Percentiles rank a stretch among this genome's conserved stretches.
These are phyloP conservation scores for Populus hybrid DNA, from an alignment of 441 rosid species.

Conservation along the genomic window DNA sequence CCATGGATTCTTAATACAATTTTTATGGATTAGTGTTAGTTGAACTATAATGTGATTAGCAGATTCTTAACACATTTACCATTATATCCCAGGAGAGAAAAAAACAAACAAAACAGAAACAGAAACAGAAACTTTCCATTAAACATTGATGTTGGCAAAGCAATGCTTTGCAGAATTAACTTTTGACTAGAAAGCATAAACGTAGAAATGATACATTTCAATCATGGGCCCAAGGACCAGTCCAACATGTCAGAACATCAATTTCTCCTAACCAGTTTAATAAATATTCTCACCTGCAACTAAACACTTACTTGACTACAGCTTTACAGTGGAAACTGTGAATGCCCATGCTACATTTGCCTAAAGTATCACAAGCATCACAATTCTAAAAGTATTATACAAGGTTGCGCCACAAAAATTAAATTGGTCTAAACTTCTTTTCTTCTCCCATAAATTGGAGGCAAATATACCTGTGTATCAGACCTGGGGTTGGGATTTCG, in stretches of 20 bases:
- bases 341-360: constrained; percentile 6
- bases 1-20: no score
- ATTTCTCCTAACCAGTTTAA: constrained; percentile 22
- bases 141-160: not conserved
- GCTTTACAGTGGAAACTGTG: constrained; percentile 37
- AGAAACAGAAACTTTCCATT: not conserved
- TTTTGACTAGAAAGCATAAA: not conserved
- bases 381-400: not conserved
- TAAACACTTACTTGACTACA: constrained; percentile 35
- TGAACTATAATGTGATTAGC: not conserved
- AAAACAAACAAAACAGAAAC: not conserved
- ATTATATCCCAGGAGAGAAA: not conserved
- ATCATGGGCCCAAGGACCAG: constrained; percentile 20
- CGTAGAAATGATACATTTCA: constrained; percentile 24
- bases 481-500: not conserved
- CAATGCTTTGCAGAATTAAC: not conserved
- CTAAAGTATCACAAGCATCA: constrained; percentile 2
- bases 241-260: constrained; percentile 27
- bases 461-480: constrained; percentile 12
- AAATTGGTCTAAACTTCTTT: constrained; percentile 15
- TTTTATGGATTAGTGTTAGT: not conserved
- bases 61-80: not conserved
- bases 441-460: not conserved
- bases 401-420: constrained; percentile 8
- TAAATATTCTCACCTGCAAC: constrained; percentile 31